Base-by-base conservation (phyloP, 768 basidiomycete genomes). In the Cystoderma amianthinum region DNA sequence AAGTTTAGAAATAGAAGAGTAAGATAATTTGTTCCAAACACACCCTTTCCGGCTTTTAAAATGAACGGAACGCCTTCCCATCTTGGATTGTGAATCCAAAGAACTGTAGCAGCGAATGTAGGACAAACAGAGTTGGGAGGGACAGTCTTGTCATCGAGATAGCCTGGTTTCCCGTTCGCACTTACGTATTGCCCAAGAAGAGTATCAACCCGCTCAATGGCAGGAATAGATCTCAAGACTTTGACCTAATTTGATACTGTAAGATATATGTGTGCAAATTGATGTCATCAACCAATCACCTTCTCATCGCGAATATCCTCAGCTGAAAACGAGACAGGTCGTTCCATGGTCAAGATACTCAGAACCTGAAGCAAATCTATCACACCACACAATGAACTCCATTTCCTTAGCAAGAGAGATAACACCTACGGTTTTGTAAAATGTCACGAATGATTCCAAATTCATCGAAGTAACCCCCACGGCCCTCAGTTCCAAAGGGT, bases 51-150 rank as follows among this genome's bases (percentile, higher is more conserved):
- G 17, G 95, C 96, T 67, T 94, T 97, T 50, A 99, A 72, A 55
- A 98, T 92, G 69, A 98, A 99, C 0, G 95, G 96, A 4, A 99
- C 95, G 44, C 95, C 95, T 61, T 98, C 95, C 95, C 95, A 99
- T 46, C 96, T 72, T 1, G 90, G 92, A 60, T 92, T 96, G 66
- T 96, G 75, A 61, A 99, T 90, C 80, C 80, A 86, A 17, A 98
- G 72, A 10, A 85, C 86, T 38, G 82, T 80, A 5, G 91, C 91
- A 36, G 95, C 94, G 55, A 82, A 99, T 3, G 95, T 99, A 5
- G 96, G 95, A 66, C 93, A 96, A 32, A 80, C 76, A 17, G 94
- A 97, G 56, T 79, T 78, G 58, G 77, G 91, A 25, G 95, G 95
- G 18, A 98, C 95, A 2, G 91, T 97, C 20, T 85, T 80, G 59